phyloP scores from a whole-genome alignment of 1,284 basidiomycete species.

The Malassezia pachydermatis region DNA sequence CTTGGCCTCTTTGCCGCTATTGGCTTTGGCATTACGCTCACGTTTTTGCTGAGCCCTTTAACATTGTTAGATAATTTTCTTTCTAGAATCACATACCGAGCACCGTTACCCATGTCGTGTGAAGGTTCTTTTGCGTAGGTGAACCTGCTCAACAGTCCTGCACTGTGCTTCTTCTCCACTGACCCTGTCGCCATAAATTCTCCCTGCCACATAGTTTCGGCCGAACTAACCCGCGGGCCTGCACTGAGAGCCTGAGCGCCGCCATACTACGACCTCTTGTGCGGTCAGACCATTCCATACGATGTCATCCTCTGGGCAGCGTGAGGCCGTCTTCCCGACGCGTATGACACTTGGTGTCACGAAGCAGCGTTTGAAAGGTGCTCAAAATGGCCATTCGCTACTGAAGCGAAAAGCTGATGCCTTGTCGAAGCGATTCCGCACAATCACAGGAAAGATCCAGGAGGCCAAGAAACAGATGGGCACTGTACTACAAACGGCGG shows the following conservation, averaged over 20 bases:
- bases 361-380: constrained; percentile 84
- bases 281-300: constrained; percentile 13
- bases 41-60: constrained; percentile 44
- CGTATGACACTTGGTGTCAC: constrained; percentile 66
- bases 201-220: neutral
- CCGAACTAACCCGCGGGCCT: neutral
- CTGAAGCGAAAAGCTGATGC: constrained; percentile 97
- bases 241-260: neutral
- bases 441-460: constrained; percentile 55
- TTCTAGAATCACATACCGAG: constrained; percentile 20
- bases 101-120: constrained; percentile 32
- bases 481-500: constrained; percentile 91
- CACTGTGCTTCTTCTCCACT: neutral
- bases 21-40: constrained; percentile 40
- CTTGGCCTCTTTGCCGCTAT: constrained; percentile 28
- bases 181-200: neutral
- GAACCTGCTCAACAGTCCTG: neutral
- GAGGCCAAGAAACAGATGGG: constrained; percentile 99
- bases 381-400: constrained; percentile 91
- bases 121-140: neutral
- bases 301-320: constrained; percentile 78
- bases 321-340: constrained; percentile 79
- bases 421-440: constrained; percentile 76
- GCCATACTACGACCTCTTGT: neutral
- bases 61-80: neutral